Percentiles rank a stretch among this genome's conserved stretches.
phyloP scores from a whole-genome alignment of 495 filamentous ascomycete species.

The Thozetella sp. region DNA sequence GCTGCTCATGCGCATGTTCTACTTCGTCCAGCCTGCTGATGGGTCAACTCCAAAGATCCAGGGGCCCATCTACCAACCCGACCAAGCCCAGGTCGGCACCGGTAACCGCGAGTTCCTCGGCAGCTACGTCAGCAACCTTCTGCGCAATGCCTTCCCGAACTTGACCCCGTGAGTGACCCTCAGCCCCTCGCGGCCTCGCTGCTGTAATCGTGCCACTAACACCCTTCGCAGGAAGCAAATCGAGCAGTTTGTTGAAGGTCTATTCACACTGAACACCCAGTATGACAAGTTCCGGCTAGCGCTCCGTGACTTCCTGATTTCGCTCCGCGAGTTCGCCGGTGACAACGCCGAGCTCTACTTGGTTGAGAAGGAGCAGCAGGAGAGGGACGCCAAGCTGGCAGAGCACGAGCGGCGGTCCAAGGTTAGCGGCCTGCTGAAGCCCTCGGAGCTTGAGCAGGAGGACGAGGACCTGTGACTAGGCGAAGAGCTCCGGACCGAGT shows the following conservation, averaged over 20 bases:
- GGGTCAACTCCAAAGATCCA: constrained; percentile 76
- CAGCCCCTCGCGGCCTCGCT: background rate
- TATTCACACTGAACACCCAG: constrained; percentile 81
- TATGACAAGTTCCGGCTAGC: constrained; percentile 90
- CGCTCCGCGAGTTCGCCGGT: constrained; percentile 92
- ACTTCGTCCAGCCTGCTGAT: constrained; percentile 72
- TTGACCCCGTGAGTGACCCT: constrained; percentile 77
- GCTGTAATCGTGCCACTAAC: constrained; percentile 33
- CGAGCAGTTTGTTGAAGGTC: constrained; percentile 78
- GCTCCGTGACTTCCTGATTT: constrained; percentile 95
- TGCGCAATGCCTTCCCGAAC: constrained; percentile 92
- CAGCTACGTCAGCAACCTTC: constrained; percentile 80
- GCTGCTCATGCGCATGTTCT: constrained; percentile 94
- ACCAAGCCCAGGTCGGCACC: constrained; percentile 79
- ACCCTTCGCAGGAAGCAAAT: constrained; percentile 71
- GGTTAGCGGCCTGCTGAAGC: constrained; percentile 89
- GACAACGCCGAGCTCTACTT: constrained; percentile 93
- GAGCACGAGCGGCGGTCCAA: constrained; percentile 89
- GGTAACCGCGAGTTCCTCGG: constrained; percentile 86
- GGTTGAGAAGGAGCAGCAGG: constrained; percentile 87
- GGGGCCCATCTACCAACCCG: constrained; percentile 84
- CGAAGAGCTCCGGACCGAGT: constrained; percentile 65
- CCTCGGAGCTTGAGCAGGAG: constrained; percentile 76
- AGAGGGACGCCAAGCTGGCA: constrained; percentile 74
- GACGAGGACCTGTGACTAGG: constrained; percentile 94